Conservation (phyloP, 1,139 yeast species). For the Kluyveromyces sp. region DNA sequence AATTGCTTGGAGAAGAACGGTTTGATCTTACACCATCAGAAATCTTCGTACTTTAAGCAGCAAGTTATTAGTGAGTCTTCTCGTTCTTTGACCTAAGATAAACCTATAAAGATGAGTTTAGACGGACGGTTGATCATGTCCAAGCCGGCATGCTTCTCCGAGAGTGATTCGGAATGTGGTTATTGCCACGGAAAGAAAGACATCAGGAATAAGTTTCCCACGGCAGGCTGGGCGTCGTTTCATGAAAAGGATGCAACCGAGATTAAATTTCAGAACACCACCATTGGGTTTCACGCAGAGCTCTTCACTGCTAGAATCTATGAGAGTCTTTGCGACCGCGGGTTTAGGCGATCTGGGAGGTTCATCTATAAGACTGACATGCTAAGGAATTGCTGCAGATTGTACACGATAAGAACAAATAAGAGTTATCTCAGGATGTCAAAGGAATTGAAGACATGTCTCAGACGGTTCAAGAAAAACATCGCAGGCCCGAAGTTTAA, state of each 20-base stretch:
- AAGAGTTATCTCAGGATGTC: conserved; percentile 40
- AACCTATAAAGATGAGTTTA: conserved; percentile 12
- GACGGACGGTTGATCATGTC: conserved; percentile 26
- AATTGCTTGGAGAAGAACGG: too few species aligned
- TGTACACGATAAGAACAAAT: conserved; percentile 69
- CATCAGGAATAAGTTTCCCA: conserved; percentile 34
- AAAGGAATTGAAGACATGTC: conserved; percentile 61
- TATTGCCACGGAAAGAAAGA: conserved; percentile 51
- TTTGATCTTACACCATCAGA: too few species aligned
- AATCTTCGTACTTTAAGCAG: too few species aligned
- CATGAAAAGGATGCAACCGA: conserved; percentile 10
- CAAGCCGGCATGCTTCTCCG: conserved; percentile 34
- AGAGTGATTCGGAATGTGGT: conserved; percentile 43
- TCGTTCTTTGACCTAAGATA: too few species aligned
- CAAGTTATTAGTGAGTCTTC: too few species aligned
- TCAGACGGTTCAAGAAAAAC: conserved; percentile 52
- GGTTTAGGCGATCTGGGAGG: conserved; percentile 73
- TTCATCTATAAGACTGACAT: conserved; percentile 71
- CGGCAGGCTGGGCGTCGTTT: conserved; percentile 28
- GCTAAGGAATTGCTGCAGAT: conserved; percentile 70
- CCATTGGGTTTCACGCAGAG: conserved; percentile 47
- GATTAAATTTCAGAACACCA: conserved; percentile 17
- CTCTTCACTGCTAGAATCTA: conserved; percentile 47
- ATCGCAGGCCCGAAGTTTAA: conserved; percentile 7
- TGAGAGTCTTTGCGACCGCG: conserved; percentile 58